Evolutionary conservation across 2,329 filamentous ascomycete species (phyloP), one percentile per base, ranked within the genome.

Genomic region (Colletotrichum musicola): DNA sequence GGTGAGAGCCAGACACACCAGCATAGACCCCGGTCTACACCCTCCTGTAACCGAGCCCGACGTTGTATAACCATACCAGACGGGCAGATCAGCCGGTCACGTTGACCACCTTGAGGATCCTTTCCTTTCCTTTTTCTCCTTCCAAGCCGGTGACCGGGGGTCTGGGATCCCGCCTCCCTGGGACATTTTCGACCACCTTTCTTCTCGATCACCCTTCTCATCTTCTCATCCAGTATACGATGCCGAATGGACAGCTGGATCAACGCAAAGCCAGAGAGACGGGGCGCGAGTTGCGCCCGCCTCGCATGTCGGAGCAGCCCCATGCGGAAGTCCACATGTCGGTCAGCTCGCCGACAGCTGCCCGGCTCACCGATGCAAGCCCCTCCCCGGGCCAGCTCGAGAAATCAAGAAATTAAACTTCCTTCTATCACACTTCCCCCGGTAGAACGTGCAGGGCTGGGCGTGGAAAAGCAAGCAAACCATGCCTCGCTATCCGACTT

Each of bases 31-130:
- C 13, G 46, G 46, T 22, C 7, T 49, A 42, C 25, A 22, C n/a
- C 22, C 44, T 46, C 20, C 54, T 30, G 6, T 50, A 56, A 25
- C 62, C 55, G 65, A 68, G 44, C 62, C 60, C 49, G 62, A 50
- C 35, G 54, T 27, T 65, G 65, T 68, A 55, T 50, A 42, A 65
- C 65, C 44, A 12, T 60, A 55, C 55, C 55, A 56, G 35, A 49
- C 49, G 55, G 51, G 62, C 55, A 65, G 65, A 61, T 65, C 62
- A 60, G 25, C 58, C 60, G 51, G 65, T 61, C 62, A 65, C 55
- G 42, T 50, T 65, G 40, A 58, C 51, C n/a, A 40, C 42, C 27
- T 59, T 49, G 54, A 55, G 50, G 53, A 49, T 49, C 46, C 46
- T 49, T 22, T 22, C 46, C 46, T 22, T 49, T 9, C 46, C 46